Conservation (phyloP, 371 early-diverging fungal genomes). For the Lichtheimia ramosa region DNA sequence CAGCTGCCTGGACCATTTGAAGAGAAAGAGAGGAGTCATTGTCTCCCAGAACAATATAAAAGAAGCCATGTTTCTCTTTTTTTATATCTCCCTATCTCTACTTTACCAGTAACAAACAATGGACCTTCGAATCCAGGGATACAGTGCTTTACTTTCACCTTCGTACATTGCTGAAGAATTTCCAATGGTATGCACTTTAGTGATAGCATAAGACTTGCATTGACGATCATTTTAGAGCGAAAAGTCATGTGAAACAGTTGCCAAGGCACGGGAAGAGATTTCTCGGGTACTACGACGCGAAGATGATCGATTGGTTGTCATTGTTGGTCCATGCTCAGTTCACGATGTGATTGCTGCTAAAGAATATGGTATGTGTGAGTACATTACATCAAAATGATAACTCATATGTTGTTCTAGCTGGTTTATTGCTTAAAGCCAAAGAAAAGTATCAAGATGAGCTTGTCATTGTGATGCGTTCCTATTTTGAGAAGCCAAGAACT, state of each 20-base stretch:
- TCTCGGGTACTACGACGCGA: conserved; percentile 68
- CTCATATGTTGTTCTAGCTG: conserved; percentile 16
- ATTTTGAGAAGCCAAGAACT: conserved; percentile 95
- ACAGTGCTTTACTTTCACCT: conserved; percentile 42
- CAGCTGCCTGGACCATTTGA: too few relatives aligned
- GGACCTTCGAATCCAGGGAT: conserved; percentile 39
- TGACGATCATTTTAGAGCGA: conserved; percentile 20
- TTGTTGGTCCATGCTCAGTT: conserved; percentile 96
- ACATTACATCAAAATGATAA: background rate
- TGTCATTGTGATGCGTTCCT: conserved; percentile 87
- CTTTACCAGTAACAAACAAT: conserved; percentile 8
- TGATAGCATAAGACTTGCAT: background rate
- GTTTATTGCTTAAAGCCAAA: conserved; percentile 33
- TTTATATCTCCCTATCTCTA: too few relatives aligned
- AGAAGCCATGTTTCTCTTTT: too few relatives aligned
- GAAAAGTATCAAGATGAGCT: conserved; percentile 60
- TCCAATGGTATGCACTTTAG: conserved; percentile 41
- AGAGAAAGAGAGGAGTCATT: too few relatives aligned
- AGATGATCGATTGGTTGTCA: conserved; percentile 83
- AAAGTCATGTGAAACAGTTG: conserved; percentile 31
- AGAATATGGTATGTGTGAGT: conserved; percentile 62
- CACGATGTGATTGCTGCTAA: conserved; percentile 86
- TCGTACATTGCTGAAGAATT: conserved; percentile 50
- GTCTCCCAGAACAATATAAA: too few relatives aligned
- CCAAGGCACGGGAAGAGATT: conserved; percentile 58